phyloP scores from a whole-genome alignment of 495 filamentous ascomycete genomes.

The Recurvomyces mirabilis region DNA sequence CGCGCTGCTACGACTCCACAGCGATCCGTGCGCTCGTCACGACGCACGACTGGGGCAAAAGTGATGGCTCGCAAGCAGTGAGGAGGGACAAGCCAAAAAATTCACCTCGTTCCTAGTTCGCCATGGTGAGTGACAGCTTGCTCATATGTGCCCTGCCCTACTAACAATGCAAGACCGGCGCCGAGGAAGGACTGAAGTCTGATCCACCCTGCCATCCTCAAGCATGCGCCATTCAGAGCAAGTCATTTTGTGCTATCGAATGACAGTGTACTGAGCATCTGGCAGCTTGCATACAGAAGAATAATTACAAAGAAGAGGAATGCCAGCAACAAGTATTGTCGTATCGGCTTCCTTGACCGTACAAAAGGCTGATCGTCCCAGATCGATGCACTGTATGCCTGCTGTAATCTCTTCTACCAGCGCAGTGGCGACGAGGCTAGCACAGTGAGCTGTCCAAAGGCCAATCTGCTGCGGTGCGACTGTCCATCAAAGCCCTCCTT shows the following conservation, averaged over 20 bases:
- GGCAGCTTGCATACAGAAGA: constrained; percentile 64
- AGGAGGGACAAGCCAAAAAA: too few relatives aligned
- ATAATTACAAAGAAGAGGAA: constrained; percentile 77
- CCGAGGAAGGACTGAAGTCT: constrained; percentile 56
- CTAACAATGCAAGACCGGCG: constrained; percentile 24
- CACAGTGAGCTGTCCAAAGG: constrained; percentile 76
- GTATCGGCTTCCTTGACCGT: not conserved
- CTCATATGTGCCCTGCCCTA: too few relatives aligned
- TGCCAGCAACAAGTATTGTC: constrained; percentile 44
- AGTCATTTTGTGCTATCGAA: constrained; percentile 9
- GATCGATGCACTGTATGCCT: constrained; percentile 89
- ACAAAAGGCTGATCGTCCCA: constrained; percentile 24
- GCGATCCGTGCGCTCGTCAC: too few relatives aligned
- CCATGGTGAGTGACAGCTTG: not conserved
- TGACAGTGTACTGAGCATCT: constrained; percentile 28
- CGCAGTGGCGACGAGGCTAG: constrained; percentile 64
- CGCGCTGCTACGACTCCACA: too few relatives aligned
- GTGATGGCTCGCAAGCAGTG: too few relatives aligned
- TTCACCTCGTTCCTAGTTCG: too few relatives aligned
- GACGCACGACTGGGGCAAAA: too few relatives aligned
- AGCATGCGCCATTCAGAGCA: constrained; percentile 89
- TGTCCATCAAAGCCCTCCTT: not conserved
- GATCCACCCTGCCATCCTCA: constrained; percentile 81
- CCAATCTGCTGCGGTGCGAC: constrained; percentile 48
- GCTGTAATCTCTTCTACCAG: constrained; percentile 82